These are phyloP conservation scores for Oryza meridionalis DNA, from an alignment of 176 grass and related monocot species.

Conservation along the genomic window DNA sequence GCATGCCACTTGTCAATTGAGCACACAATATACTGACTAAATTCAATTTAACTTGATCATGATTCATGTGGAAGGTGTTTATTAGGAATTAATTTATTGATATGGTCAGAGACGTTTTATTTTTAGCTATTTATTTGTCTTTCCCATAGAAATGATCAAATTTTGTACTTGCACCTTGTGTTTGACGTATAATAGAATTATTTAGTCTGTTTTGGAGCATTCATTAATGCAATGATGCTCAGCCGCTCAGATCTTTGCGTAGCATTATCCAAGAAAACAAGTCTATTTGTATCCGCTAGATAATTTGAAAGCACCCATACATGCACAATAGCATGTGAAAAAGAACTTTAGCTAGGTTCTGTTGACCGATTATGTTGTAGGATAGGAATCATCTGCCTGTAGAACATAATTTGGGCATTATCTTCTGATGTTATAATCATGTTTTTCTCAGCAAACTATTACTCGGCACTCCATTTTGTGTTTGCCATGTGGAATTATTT, in stretches of 20 bases:
- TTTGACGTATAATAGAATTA: neutral
- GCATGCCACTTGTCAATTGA: neutral
- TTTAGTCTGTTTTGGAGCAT: neutral
- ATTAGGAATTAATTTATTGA: neutral
- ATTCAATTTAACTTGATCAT: constrained; percentile 13
- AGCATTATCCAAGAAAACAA: neutral
- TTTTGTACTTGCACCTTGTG: neutral
- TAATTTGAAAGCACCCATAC: neutral
- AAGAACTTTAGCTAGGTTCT: constrained; percentile 1
- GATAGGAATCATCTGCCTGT: neutral
- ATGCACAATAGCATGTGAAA: neutral
- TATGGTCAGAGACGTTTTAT: neutral
- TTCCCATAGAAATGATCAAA: neutral
- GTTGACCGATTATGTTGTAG: neutral
- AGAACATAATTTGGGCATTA: neutral
- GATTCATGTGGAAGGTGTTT: neutral
- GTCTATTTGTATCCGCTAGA: neutral
- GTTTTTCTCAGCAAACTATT: constrained; percentile 20
- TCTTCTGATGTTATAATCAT: neutral
- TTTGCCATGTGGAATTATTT: neutral
- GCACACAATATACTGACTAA: neutral
- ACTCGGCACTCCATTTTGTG: constrained; percentile 5
- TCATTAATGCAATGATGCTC: neutral
- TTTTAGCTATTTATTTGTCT: neutral
- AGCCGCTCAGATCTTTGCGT: neutral